Base-by-base conservation (phyloP, 2,329 filamentous ascomycete genomes). In the Aspergillus quadricinctus region DNA sequence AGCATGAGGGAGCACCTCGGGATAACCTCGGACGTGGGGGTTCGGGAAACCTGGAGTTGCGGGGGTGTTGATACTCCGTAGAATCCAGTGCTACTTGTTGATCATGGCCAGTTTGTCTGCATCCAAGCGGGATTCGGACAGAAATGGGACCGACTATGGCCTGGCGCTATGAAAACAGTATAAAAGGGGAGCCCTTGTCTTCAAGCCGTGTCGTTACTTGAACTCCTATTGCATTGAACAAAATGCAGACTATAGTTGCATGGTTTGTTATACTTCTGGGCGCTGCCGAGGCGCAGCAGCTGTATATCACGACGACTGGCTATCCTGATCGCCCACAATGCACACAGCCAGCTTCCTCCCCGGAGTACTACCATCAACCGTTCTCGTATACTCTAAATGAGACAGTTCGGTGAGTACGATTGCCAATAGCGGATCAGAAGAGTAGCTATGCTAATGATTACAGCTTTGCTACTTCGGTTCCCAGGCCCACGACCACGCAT, bases 341-440 rank as follows among this genome's bases (percentile, higher is more conserved):
- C 37, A 53, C 52, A 1, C 9, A 53, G 10, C 4, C 43, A 10
- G 43, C 28, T 37, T 7, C 29, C 5, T 23, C 43, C 19, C 52
- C 52, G 1, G 11, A 27, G 21, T 53, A 53, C 19, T 17, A 40
- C 25, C 49, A 49, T 14, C 52, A 29, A 8, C 43, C 41, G n/a
- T 53, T 53, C 48, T 53, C 52, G 1, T 53, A 49, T 48, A 53
- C 29, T 17, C 21, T 53, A 7, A 53, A 53, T 23, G 28, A 53
- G 28, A 53, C 52, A n/a, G 43, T 53, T 21, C 52, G 52, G 52
- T 53, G 19, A n/a, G 43, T 25, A 7, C 6, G 6, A 4, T 5
- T 1, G 14, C 2, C 31, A 3, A 17, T 17, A 37, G 31, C 6
- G 31, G 3, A 37, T 5, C 31, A 37, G 5, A 37, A 8, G 31